phyloP scores from a whole-genome alignment of 1,139 yeast genomes.

The Sugiyamaella xylanicola region DNA sequence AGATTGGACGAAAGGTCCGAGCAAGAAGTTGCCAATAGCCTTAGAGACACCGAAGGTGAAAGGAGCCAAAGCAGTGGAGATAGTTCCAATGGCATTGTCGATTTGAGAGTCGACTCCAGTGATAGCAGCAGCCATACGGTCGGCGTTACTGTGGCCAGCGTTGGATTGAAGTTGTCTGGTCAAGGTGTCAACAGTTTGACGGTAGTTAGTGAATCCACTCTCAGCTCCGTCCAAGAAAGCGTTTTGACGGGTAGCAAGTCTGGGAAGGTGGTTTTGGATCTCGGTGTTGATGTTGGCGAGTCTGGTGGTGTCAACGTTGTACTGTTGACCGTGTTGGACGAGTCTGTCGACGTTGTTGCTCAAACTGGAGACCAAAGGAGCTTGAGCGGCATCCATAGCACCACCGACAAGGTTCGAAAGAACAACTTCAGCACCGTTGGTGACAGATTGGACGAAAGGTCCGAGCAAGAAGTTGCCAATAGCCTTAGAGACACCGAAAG shows the following conservation, averaged over 20 bases:
- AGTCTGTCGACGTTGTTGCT: constrained; percentile 22
- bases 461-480: constrained; percentile 36
- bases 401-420: constrained; percentile 33
- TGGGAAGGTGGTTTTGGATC: constrained; percentile 5
- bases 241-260: not conserved
- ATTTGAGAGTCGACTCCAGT: constrained; percentile 38
- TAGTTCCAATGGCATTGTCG: constrained; percentile 34
- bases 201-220: constrained; percentile 30
- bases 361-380: constrained; percentile 22
- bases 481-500: constrained; percentile 34
- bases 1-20: constrained; percentile 41
- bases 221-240: constrained; percentile 18
- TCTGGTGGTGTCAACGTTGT: constrained; percentile 27
- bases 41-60: constrained; percentile 33
- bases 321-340: constrained; percentile 23
- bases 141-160: constrained; percentile 34
- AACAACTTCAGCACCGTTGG: constrained; percentile 40
- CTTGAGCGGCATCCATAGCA: constrained; percentile 23
- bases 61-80: constrained; percentile 33
- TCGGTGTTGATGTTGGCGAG: constrained; percentile 19
- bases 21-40: constrained; percentile 32
- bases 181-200: constrained; percentile 31
- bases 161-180: constrained; percentile 26
- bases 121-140: constrained; percentile 31
- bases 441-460: constrained; percentile 39